These are phyloP conservation scores for Pseudocercospora ulei DNA, from an alignment of 2,329 filamentous ascomycete genomes.

Conservation along the genomic window DNA sequence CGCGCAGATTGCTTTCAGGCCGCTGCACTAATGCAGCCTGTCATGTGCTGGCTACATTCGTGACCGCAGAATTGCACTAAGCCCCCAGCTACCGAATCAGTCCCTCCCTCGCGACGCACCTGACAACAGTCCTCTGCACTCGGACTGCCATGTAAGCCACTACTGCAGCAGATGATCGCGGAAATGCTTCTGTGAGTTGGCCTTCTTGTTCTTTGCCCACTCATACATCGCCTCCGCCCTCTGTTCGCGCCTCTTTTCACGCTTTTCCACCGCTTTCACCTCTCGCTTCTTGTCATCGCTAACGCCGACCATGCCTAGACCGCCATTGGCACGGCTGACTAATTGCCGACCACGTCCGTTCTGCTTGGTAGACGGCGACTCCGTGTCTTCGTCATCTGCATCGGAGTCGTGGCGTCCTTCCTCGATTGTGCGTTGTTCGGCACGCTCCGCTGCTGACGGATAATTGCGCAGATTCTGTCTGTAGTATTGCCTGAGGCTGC, in stretches of 20 bases:
- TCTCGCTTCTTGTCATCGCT: conserved; percentile 64
- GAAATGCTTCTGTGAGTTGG: conserved; percentile 70
- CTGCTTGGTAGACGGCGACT: conserved; percentile 17
- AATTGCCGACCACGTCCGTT: conserved; percentile 36
- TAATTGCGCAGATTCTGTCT: conserved; percentile 84
- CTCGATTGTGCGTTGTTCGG: conserved; percentile 54
- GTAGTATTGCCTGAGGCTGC: conserved; percentile 78
- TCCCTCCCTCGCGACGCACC: conserved; percentile 4
- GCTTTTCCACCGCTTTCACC: conserved; percentile 57
- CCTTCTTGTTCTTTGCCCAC: conserved; percentile 60
- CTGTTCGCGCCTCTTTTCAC: conserved; percentile 56
- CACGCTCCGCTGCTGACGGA: conserved; percentile 66
- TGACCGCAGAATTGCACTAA: background rate
- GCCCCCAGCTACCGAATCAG: background rate
- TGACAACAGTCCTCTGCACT: background rate
- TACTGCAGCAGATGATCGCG: conserved; percentile 45
- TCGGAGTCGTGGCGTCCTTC: conserved; percentile 40
- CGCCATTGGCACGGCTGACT: conserved; percentile 61
- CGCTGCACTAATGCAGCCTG: conserved; percentile 4
- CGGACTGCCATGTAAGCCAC: conserved; percentile 12
- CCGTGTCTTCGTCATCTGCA: conserved; percentile 41
- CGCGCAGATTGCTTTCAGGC: conserved; percentile 1
- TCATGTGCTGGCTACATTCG: conserved; percentile 1
- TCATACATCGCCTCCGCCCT: conserved; percentile 47
- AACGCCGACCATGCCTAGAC: conserved; percentile 65